phyloP scores from a whole-genome alignment of 768 basidiomycete species.

The Russula emetica region DNA sequence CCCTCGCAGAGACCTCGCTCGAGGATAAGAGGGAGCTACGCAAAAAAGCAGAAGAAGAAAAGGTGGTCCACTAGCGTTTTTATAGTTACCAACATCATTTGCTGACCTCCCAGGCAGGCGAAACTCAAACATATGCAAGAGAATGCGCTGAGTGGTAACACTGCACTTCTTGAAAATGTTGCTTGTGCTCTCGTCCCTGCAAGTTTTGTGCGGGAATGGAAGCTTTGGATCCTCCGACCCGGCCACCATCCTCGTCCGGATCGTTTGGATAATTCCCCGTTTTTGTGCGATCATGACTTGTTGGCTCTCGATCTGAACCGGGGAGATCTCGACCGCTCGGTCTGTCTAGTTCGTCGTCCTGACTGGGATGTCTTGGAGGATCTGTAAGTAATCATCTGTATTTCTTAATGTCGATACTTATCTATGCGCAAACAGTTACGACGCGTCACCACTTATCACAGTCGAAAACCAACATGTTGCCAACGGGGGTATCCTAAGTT shows the following conservation, averaged over 20 bases:
- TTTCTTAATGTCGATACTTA: background rate
- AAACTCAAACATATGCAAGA: slow-evolving; percentile 61
- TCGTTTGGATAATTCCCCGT: slow-evolving; percentile 54
- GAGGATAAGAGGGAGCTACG: slow-evolving; percentile 60
- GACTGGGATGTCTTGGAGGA: slow-evolving; percentile 63
- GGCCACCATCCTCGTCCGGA: slow-evolving; percentile 53
- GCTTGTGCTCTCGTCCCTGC: slow-evolving; percentile 57
- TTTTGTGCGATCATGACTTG: slow-evolving; percentile 63
- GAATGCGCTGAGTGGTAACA: slow-evolving; percentile 45
- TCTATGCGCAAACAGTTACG: slow-evolving; percentile 15
- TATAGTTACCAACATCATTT: background rate
- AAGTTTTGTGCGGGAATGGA: slow-evolving; percentile 64
- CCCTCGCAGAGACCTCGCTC: slow-evolving; percentile 48
- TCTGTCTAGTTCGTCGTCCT: slow-evolving; percentile 51
- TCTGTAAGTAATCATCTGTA: slow-evolving; percentile 44
- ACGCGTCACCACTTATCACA: slow-evolving; percentile 23
- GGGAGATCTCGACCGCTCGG: slow-evolving; percentile 53
- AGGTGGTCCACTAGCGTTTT: slow-evolving; percentile 41
- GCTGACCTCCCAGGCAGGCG: slow-evolving; percentile 40
- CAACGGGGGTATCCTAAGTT: slow-evolving; percentile 23
- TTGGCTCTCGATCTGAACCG: slow-evolving; percentile 66
- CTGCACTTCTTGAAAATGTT: slow-evolving; percentile 44
- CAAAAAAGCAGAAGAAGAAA: slow-evolving; percentile 72
- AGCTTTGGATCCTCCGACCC: slow-evolving; percentile 61
- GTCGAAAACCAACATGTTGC: slow-evolving; percentile 17